Conservation (phyloP, 306 rosid genomes). For the Cicer chorassanicum region DNA sequence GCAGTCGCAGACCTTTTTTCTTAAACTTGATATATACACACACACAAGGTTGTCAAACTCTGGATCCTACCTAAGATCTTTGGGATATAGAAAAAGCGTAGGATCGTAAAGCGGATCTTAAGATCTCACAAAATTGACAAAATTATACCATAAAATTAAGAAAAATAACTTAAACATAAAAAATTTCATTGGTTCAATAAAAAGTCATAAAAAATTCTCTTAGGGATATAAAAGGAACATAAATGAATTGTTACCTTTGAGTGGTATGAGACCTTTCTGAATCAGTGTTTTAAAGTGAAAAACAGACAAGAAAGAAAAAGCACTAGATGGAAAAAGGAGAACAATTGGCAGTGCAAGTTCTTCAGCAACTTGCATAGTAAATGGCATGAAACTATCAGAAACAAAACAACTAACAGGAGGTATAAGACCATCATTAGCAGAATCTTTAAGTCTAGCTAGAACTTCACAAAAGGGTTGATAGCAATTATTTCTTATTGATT, state of each 20-base stretch:
- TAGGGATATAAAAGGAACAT: background rate
- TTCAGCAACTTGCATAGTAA: slow-evolving; percentile 39
- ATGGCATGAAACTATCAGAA: slow-evolving; percentile 28
- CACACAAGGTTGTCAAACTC: no score
- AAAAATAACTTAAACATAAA: no score
- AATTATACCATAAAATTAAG: no score
- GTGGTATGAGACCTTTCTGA: slow-evolving; percentile 34
- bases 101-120: no score
- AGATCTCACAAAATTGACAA: no score
- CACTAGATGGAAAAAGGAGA: slow-evolving; percentile 25
- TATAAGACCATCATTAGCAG: slow-evolving; percentile 26
- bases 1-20: background rate
- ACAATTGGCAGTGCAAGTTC: slow-evolving; percentile 38
- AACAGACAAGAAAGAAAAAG: slow-evolving; percentile 1
- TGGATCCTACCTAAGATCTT: no score
- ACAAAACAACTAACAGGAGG: slow-evolving; percentile 37
- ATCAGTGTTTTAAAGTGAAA: background rate
- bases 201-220: background rate
- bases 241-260: slow-evolving; percentile 41
- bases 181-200: no score
- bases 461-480: slow-evolving; percentile 6
- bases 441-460: slow-evolving; percentile 24
- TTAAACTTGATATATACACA: background rate
- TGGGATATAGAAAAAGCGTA: no score
- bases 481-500: slow-evolving; percentile 12